Evolutionary conservation across 768 basidiomycete genomes (phyloP), one percentile per base, ranked within the genome.

Genomic region (Pulveroboletus sp.): DNA sequence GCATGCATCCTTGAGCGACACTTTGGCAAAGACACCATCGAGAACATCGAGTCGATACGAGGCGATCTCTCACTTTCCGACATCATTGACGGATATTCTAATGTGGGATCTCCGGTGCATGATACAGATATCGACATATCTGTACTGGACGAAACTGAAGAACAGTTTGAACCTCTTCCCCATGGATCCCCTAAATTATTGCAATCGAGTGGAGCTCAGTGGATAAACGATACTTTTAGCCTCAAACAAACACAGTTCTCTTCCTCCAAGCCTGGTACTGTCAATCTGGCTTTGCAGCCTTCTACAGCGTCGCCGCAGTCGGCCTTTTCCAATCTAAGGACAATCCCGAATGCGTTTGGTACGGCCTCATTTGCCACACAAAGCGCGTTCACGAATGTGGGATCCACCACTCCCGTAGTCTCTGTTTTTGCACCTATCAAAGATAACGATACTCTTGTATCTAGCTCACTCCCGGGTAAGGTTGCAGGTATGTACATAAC

Each of bases 1-100:
- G 91, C 89, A 0, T 96, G 93, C 62, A 80, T 97, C 41, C 73
- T 93, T 39, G 90, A 95, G 64, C 72, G 84, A n/a, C 74, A 91
- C 41, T 93, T 98, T 63, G 85, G 87, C 57, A 78, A 81, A 58
- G 87, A 86, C 39, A 81, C 89, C 5, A 82, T 89, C 53, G 83
- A 89, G 5, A 80, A 86, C 46, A 86, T 89, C 32, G 86, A 88
- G 57, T 65, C 66, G 24, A 79, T 90, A 50, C 74, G 80, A 46
- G 81, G 76, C 2, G 75, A 75, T 17, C 66, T 88, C 41, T 68
- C 72, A 21, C 72, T 81, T 32, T 71, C 78, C 0, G 80, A 89
- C 50, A 73, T 90, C 54, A 86, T 90, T 45, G 87, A 90, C 56
- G 88, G 86, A 60, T 74, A 39, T 69, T 74, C 37, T 24, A 49